Evolutionary conservation across 345 rosid genomes (phyloP).

Genomic region (Brassica cretica): DNA sequence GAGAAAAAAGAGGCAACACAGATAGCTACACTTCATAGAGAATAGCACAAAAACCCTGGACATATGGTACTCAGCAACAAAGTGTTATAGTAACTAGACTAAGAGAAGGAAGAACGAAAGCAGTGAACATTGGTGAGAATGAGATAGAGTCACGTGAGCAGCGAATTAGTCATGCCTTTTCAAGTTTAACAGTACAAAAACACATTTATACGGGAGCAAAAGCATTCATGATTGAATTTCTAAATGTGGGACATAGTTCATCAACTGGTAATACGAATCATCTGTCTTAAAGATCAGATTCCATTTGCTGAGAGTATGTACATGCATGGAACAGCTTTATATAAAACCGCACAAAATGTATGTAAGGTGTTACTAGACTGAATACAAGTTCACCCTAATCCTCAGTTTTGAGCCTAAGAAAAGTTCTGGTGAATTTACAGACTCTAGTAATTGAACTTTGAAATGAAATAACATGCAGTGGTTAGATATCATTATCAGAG

Average conservation of each 20-base stretch:
- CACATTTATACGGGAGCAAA: background rate
- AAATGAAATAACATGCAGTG: slow-evolving; percentile 1
- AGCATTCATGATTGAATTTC: slow-evolving; percentile 8
- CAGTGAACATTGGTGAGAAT: slow-evolving; percentile 5
- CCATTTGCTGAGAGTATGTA: slow-evolving; percentile 3
- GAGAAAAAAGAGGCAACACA: slow-evolving; percentile 15
- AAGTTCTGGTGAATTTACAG: background rate
- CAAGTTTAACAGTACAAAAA: background rate
- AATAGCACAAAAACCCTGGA: slow-evolving; percentile 1
- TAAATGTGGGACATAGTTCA: background rate
- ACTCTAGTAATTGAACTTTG: background rate
- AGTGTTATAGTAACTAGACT: slow-evolving; percentile 8
- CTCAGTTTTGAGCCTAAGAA: background rate
- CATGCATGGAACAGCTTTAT: slow-evolving; percentile 17
- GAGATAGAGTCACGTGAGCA: slow-evolving; percentile 2
- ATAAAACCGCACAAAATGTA: slow-evolving; percentile 1
- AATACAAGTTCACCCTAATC: background rate
- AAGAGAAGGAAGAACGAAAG: background rate
- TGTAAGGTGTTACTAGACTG: background rate
- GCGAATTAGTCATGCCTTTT: background rate
- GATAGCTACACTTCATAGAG: slow-evolving; percentile 13
- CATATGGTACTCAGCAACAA: background rate
- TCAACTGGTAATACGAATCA: background rate
- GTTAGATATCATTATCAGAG: slow-evolving; percentile 4
- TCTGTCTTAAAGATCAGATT: slow-evolving; percentile 12